These are phyloP conservation scores for Boletus reticuloceps DNA, from an alignment of 768 basidiomycete species.

Conservation along the genomic window DNA sequence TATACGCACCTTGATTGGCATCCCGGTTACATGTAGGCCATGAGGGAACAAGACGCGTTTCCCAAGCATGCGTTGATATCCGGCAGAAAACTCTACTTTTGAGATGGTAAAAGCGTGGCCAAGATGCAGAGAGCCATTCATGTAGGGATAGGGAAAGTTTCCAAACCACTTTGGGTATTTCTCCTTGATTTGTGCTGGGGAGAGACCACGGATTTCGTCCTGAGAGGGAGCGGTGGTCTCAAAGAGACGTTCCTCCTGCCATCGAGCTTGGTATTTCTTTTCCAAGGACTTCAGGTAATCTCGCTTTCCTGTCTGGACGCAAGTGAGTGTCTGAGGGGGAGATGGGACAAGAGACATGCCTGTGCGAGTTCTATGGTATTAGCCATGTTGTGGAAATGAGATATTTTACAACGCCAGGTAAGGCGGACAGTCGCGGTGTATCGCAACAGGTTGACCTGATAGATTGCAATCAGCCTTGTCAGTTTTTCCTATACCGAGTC, in stretches of 20 bases:
- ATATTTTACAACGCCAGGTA: slow-evolving; percentile 33
- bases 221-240: slow-evolving; percentile 78
- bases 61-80: slow-evolving; percentile 92
- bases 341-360: slow-evolving; percentile 32
- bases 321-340: slow-evolving; percentile 3
- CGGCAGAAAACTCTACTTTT: slow-evolving; percentile 95
- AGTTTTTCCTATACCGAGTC: slow-evolving; percentile 19
- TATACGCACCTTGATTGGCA: slow-evolving; percentile 93
- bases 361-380: slow-evolving; percentile 67
- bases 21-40: slow-evolving; percentile 95
- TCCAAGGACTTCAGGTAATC: slow-evolving; percentile 85
- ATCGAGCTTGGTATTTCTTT: slow-evolving; percentile 77
- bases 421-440: slow-evolving; percentile 21
- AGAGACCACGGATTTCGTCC: slow-evolving; percentile 62
- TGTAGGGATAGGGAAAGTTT: slow-evolving; percentile 94
- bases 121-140: slow-evolving; percentile 96
- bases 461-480: slow-evolving; percentile 23
- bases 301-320: slow-evolving; percentile 82
- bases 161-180: slow-evolving; percentile 97
- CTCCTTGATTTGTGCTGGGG: slow-evolving; percentile 61
- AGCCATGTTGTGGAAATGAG: slow-evolving; percentile 41
- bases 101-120: slow-evolving; percentile 98
- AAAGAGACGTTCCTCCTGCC: slow-evolving; percentile 77
- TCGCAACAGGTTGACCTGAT: slow-evolving; percentile 23
- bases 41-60: slow-evolving; percentile 96